Conservation (phyloP, 2,329 filamentous ascomycete genomes). For the Talaromyces albobiverticillius region DNA sequence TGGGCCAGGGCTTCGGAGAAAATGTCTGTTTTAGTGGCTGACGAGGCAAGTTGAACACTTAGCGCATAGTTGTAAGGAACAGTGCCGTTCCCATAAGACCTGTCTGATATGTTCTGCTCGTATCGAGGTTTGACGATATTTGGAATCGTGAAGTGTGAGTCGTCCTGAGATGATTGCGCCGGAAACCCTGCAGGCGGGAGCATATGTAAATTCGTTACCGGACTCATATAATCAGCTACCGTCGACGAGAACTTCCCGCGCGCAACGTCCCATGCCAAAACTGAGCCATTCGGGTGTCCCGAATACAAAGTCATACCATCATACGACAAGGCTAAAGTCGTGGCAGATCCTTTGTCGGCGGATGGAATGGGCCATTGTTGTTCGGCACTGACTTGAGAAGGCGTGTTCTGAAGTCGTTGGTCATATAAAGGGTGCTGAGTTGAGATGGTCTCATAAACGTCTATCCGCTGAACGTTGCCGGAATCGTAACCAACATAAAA, state of each 20-base stretch:
- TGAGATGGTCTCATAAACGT: conserved; percentile 62
- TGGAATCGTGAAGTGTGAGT: conserved; percentile 50
- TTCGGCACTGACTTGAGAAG: conserved; percentile 38
- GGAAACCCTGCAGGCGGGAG: conserved; percentile 58
- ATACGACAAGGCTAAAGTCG: conserved; percentile 72
- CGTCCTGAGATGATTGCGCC: conserved; percentile 21
- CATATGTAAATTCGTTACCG: conserved; percentile 79
- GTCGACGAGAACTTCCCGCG: conserved; percentile 66
- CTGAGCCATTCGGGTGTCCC: conserved; percentile 75
- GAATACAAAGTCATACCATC: conserved; percentile 78
- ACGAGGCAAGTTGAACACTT: conserved; percentile 32
- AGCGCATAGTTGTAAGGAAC: conserved; percentile 44
- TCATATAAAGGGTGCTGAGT: conserved; percentile 36
- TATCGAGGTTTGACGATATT: conserved; percentile 73
- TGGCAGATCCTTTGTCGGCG: conserved; percentile 62
- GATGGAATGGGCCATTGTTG: conserved; percentile 53
- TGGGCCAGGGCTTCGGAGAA: conserved; percentile 40
- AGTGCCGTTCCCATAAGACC: conserved; percentile 30
- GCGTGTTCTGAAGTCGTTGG: conserved; percentile 36
- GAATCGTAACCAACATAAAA: conserved; percentile 79
- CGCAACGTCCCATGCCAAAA: conserved; percentile 76
- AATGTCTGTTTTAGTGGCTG: background rate
- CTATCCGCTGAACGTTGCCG: conserved; percentile 74
- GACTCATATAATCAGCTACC: conserved; percentile 70
- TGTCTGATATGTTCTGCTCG: conserved; percentile 37